These are phyloP conservation scores for Saccharomyces pastorianus DNA, from an alignment of 1,139 yeast genomes.

Conservation along the genomic window DNA sequence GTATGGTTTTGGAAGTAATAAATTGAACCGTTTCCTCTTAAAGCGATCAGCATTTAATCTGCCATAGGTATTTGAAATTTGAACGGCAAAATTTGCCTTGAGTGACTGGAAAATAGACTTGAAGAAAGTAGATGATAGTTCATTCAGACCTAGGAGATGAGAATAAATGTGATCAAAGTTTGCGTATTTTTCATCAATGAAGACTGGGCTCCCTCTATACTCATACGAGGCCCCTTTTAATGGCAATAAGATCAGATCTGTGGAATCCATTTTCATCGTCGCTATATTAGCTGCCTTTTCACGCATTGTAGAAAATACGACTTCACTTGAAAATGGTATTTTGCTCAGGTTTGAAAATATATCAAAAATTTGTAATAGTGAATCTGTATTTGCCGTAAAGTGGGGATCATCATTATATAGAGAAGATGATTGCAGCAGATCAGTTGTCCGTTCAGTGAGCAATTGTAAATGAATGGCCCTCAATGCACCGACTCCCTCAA, in stretches of 20 bases:
- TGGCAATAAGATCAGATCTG: constrained; percentile 21
- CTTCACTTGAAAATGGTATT: constrained; percentile 44
- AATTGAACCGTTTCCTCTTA: constrained; percentile 15
- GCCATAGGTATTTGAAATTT: constrained; percentile 23
- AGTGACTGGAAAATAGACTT: constrained; percentile 14
- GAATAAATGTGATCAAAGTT: constrained; percentile 23
- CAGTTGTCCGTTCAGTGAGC: constrained; percentile 59
- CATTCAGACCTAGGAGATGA: constrained; percentile 25
- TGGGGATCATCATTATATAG: constrained; percentile 31
- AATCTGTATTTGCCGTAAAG: constrained; percentile 36
- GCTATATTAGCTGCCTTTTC: constrained; percentile 31
- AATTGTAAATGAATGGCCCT: constrained; percentile 52
- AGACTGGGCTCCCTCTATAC: constrained; percentile 11
- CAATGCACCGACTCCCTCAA: constrained; percentile 33
- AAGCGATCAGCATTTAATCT: constrained; percentile 18
- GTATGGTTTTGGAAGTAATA: constrained; percentile 22
- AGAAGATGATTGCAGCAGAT: constrained; percentile 55
- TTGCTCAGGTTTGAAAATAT: constrained; percentile 47
- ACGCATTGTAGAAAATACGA: constrained; percentile 42
- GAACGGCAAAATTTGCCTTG: constrained; percentile 17
- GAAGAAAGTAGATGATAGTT: constrained; percentile 24
- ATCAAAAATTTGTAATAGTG: constrained; percentile 46
- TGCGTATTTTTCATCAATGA: constrained; percentile 16
- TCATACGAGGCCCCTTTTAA: constrained; percentile 26
- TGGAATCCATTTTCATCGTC: constrained; percentile 11